Percentiles rank a stretch among this genome's conserved stretches.
phyloP scores from a whole-genome alignment of 352 stramenopile species.

The Elongisporangium senticosum region DNA sequence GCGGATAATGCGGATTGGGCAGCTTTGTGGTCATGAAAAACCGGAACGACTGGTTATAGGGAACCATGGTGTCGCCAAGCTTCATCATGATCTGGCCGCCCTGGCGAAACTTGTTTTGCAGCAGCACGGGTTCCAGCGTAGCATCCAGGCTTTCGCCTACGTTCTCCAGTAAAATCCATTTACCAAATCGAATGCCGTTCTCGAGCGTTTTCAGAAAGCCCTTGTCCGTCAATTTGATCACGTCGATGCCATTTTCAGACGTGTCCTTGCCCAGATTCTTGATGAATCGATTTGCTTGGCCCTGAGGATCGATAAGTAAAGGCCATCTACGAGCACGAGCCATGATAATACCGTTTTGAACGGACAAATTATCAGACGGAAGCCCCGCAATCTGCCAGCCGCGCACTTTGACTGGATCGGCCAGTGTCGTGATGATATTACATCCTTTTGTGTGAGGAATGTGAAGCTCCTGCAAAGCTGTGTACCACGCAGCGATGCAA shows the following conservation, averaged over 20 bases:
- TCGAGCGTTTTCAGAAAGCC: conserved; percentile 83
- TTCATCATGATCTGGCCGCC: conserved; percentile 91
- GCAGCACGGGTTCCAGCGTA: conserved; percentile 84
- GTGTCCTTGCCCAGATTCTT: conserved; percentile 83
- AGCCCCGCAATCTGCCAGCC: conserved; percentile 87
- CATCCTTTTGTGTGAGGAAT: conserved; percentile 81
- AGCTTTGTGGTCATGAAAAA: conserved; percentile 93
- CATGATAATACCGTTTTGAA: conserved; percentile 94
- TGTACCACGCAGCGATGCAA: conserved; percentile 60
- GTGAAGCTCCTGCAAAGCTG: conserved; percentile 44
- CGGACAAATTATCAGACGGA: conserved; percentile 87
- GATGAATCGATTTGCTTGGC: conserved; percentile 90
- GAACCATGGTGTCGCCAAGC: conserved; percentile 88
- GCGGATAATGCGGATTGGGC: conserved; percentile 89
- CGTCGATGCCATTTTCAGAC: conserved; percentile 89
- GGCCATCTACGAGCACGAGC: conserved; percentile 76
- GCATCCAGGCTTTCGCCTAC: conserved; percentile 87
- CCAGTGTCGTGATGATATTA: conserved; percentile 79
- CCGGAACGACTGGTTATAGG: conserved; percentile 87
- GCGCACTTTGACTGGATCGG: conserved; percentile 85
- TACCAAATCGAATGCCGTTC: conserved; percentile 88
- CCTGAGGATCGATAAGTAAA: conserved; percentile 89
- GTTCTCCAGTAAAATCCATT: conserved; percentile 90
- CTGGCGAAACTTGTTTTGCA: conserved; percentile 92
- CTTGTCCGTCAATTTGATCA: conserved; percentile 87